phyloP scores from a whole-genome alignment of 371 early-diverging fungal genomes.

The Funneliformis caledonium region DNA sequence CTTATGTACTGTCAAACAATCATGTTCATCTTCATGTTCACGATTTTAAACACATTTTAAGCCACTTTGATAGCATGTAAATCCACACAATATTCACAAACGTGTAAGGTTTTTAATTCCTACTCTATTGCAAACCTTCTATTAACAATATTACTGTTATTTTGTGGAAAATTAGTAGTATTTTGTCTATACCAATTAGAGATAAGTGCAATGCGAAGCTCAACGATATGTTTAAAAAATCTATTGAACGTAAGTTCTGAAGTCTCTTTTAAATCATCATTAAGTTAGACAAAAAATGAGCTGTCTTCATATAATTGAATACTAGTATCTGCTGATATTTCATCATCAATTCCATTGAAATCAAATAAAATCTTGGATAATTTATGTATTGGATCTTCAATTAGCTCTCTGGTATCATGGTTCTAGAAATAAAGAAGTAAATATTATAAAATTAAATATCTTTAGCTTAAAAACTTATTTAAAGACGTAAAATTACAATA shows the following conservation, averaged over 20 bases:
- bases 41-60: constrained; percentile 33
- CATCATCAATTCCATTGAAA: background rate
- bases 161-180: constrained; percentile 13
- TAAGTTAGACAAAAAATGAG: background rate
- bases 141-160: constrained; percentile 27
- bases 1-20: constrained; percentile 44
- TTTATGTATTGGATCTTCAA: background rate
- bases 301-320: background rate
- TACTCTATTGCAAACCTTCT: constrained; percentile 11
- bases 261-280: background rate
- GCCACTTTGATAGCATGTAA: constrained; percentile 33
- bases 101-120: constrained; percentile 3
- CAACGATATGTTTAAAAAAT: constrained; percentile 26
- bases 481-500: background rate
- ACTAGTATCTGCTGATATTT: background rate
- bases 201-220: constrained; percentile 3
- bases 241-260: constrained; percentile 15
- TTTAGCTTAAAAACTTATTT: background rate
- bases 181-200: constrained; percentile 28
- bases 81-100: constrained; percentile 24
- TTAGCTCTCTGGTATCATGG: background rate
- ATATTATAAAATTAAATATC: background rate
- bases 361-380: background rate
- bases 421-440: background rate
- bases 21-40: constrained; percentile 39